Evolutionary conservation across 148 eudicot genomes (phyloP), one percentile per base, ranked within the genome.

Genomic region (Polygonum maritimum): DNA sequence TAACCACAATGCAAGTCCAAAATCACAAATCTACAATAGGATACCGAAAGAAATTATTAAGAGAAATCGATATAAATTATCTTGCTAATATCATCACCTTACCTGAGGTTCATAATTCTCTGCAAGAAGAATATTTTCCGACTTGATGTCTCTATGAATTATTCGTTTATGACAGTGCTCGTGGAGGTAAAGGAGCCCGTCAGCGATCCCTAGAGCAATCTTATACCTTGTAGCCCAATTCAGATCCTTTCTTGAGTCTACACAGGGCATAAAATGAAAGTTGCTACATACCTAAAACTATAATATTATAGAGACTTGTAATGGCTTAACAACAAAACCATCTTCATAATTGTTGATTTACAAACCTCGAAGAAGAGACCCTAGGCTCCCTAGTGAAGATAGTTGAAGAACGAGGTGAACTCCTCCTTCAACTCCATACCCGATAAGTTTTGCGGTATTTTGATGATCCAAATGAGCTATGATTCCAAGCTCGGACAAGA

Each of bases 61-160:
- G 48, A 45, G 7, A 11, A 73, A 49, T 48, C 11, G 18, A 60
- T 39, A 39, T 4, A 60, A 11, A 26, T 22, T 26, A 33, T 52
- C 47, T 74, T 31, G 1, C 38, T 44, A 5, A 74, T 5, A 26
- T 26, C 31, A 48, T 39, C 33, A 74, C 70, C 33, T 40, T 71
- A 94, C 96, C 97, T 94, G 96, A 21, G 98, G 90, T 71, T 86
- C 93, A 73, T 82, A 89, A 81, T 89, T 83, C 75, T 94, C 91
- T 4, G 97, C 85, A 54, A 94, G 93, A 45, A 94, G 79, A 80
- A 94, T 84, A 75, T 94, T 94, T 78, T 87, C 96, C 44, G 96
- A 88, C 86, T 94, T 94, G 48, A 94, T 92, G 84, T 94, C 98
- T 83, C 98, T 86, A 75, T 94, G 98, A 75, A 94, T 94, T 36